phyloP scores from a whole-genome alignment of 2,329 filamentous ascomycete genomes.

The Pseudocercospora pini-densiflorae region DNA sequence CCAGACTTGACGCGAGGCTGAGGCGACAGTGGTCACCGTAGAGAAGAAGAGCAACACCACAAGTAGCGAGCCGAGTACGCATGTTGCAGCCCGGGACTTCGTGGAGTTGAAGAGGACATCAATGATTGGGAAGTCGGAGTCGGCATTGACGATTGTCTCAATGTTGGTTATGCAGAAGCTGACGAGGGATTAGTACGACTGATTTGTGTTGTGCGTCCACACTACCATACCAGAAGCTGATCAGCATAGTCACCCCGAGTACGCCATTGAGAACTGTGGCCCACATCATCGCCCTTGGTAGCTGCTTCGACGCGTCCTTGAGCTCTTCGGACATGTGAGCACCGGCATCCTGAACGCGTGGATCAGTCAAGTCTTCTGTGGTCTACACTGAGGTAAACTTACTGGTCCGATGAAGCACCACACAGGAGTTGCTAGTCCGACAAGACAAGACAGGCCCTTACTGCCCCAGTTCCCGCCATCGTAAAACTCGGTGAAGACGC shows the following conservation, averaged over 20 bases:
- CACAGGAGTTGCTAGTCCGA: slow-evolving; percentile 48
- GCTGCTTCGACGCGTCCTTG: slow-evolving; percentile 46
- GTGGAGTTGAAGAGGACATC: slow-evolving; percentile 39
- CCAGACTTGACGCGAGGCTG: slow-evolving; percentile 41
- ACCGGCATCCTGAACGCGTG: slow-evolving; percentile 41
- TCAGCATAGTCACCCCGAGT: slow-evolving; percentile 43
- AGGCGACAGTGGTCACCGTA: slow-evolving; percentile 42
- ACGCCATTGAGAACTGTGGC: slow-evolving; percentile 45
- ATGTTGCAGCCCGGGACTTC: slow-evolving; percentile 36
- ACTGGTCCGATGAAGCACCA: slow-evolving; percentile 40
- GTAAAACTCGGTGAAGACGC: slow-evolving; percentile 43
- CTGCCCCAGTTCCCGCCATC: slow-evolving; percentile 49
- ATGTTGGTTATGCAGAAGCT: slow-evolving; percentile 40
- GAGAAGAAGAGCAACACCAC: slow-evolving; percentile 41
- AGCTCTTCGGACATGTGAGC: slow-evolving; percentile 43
- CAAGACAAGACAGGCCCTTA: slow-evolving; percentile 47
- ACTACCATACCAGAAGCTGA: slow-evolving; percentile 42
- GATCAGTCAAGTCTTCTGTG: slow-evolving; percentile 6
- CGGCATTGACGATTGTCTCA: slow-evolving; percentile 31
- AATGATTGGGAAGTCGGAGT: slow-evolving; percentile 37
- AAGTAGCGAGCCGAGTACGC: slow-evolving; percentile 38
- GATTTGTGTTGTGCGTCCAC: no score
- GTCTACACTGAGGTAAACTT: neutral
- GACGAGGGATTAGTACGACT: slow-evolving; percentile 14
- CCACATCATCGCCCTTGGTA: slow-evolving; percentile 51